Percentiles rank a stretch among this genome's conserved stretches.
phyloP scores from a whole-genome alignment of 352 stramenopile genomes.

The Phytophthora brassicae region DNA sequence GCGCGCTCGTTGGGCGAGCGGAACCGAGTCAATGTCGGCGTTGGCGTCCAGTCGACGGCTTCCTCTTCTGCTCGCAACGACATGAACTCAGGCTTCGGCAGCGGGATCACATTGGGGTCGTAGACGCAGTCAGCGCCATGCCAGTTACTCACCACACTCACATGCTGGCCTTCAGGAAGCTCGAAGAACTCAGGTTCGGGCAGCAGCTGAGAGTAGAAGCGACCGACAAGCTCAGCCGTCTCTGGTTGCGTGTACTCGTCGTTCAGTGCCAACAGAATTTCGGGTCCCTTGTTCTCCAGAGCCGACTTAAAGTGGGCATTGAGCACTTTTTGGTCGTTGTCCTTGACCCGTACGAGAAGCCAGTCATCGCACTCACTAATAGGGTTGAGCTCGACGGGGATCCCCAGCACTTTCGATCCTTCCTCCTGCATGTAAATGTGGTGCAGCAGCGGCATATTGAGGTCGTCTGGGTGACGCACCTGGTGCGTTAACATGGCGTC shows the following conservation, averaged over 20 bases:
- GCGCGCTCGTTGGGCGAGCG: constrained; percentile 37
- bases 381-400: constrained; percentile 74
- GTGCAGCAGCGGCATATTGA: constrained; percentile 84
- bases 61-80: constrained; percentile 25
- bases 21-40: constrained; percentile 21
- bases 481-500: constrained; percentile 61
- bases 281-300: constrained; percentile 49
- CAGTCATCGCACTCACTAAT: constrained; percentile 76
- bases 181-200: constrained; percentile 57
- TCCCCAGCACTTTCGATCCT: constrained; percentile 49
- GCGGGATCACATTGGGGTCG: constrained; percentile 50
- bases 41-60: constrained; percentile 17
- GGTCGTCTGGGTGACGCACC: constrained; percentile 63
- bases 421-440: constrained; percentile 88
- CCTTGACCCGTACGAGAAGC: constrained; percentile 68
- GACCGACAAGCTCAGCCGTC: constrained; percentile 52
- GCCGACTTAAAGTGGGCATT: constrained; percentile 37
- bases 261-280: constrained; percentile 78
- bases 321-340: constrained; percentile 48
- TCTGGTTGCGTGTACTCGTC: constrained; percentile 66
- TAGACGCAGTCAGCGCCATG: constrained; percentile 61
- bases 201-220: constrained; percentile 68
- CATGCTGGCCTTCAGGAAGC: constrained; percentile 49
- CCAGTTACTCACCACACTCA: constrained; percentile 75
- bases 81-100: constrained; percentile 34